Evolutionary conservation across 73 alveolate genomes (phyloP).

Genomic region (Tetrahymena malaccensis): DNA sequence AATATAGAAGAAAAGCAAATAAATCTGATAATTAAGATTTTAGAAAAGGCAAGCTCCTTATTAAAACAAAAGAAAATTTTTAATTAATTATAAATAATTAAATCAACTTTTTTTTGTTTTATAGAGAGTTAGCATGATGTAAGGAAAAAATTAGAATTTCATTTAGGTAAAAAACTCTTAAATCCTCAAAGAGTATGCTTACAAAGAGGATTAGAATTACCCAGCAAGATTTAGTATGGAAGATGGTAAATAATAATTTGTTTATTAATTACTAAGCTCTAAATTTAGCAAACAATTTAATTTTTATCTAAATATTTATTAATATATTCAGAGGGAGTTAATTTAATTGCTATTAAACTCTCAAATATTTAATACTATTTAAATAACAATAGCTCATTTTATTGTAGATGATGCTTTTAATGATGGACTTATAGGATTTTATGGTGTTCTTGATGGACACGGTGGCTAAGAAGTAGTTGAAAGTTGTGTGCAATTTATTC

Average conservation of each 20-base stretch:
- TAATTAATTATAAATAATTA: not conserved
- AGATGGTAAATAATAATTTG: constrained; percentile 56
- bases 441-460: constrained; percentile 96
- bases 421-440: constrained; percentile 69
- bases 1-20: not conserved
- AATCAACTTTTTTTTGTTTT: not conserved
- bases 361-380: not conserved
- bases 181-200: constrained; percentile 42
- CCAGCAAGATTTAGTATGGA: constrained; percentile 85
- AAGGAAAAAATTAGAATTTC: not conserved
- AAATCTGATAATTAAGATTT: not conserved
- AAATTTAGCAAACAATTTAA: not conserved
- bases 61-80: not conserved
- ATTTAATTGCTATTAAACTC: not conserved
- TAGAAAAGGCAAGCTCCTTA: not conserved
- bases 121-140: not conserved
- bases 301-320: not conserved
- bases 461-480: constrained; percentile 91
- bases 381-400: constrained; percentile 26
- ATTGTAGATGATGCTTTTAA: constrained; percentile 59
- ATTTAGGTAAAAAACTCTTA: not conserved
- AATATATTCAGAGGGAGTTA: not conserved
- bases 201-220: constrained; percentile 78
- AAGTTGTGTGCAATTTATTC: constrained; percentile 59
- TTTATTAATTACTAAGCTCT: not conserved